These are phyloP conservation scores for Ceratobasidium sp. DNA, from an alignment of 1,284 basidiomycete genomes.

Conservation along the genomic window DNA sequence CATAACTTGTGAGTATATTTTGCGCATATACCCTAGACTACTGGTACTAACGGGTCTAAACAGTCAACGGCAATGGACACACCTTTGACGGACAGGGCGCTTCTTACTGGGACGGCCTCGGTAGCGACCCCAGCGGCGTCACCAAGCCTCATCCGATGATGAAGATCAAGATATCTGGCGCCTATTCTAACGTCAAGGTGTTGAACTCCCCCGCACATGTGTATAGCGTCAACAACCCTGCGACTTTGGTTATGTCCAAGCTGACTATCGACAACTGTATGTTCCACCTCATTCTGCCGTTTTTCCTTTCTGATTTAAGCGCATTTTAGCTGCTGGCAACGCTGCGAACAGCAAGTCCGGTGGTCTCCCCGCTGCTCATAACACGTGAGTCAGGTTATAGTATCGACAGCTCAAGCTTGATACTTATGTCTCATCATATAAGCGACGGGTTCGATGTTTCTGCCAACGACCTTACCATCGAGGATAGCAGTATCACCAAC, in stretches of 20 bases:
- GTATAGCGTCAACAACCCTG: constrained; percentile 58
- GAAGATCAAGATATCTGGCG: constrained; percentile 68
- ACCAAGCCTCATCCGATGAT: constrained; percentile 63
- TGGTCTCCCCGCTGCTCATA: constrained; percentile 59
- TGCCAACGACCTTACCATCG: constrained; percentile 43
- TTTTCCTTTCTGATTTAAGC: too few relatives aligned
- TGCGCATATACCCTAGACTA: not conserved
- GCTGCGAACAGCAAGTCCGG: constrained; percentile 63
- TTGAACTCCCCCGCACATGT: constrained; percentile 63
- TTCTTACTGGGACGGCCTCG: constrained; percentile 67
- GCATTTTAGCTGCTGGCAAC: constrained; percentile 56
- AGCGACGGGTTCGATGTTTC: constrained; percentile 47
- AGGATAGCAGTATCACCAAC: constrained; percentile 51
- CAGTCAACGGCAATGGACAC: constrained; percentile 65
- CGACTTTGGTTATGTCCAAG: constrained; percentile 54
- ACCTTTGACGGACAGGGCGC: constrained; percentile 63
- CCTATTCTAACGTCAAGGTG: constrained; percentile 62
- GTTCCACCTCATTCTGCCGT: constrained; percentile 16
- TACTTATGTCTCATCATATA: too few relatives aligned
- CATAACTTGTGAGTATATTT: constrained; percentile 59
- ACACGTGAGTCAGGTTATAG: constrained; percentile 54
- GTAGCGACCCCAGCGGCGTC: constrained; percentile 57
- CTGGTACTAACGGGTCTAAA: not conserved
- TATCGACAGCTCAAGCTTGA: not conserved
- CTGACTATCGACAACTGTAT: constrained; percentile 60